A percentile compares a stretch with the other conserved stretches of the same genome.
Conservation (phyloP, 345 rosid genomes). For the Eucalyptus melliodora region DNA sequence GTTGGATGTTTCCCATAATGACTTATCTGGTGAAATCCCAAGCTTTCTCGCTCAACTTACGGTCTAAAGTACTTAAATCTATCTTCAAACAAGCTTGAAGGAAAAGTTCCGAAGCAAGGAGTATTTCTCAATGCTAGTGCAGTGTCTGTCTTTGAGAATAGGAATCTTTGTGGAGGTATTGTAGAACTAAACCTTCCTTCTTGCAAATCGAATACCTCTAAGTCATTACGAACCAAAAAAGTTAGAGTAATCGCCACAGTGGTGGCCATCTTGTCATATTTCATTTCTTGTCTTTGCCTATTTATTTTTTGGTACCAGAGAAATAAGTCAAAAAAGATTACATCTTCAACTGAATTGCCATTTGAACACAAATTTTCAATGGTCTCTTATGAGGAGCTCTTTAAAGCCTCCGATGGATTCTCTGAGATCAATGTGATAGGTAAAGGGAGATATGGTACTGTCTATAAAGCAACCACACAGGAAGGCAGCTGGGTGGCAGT, state of each 20-base stretch:
- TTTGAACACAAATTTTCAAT: too few relatives aligned
- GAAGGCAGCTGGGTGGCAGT: neutral
- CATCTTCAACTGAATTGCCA: neutral
- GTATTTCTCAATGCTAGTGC: too few relatives aligned
- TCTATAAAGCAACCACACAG: neutral
- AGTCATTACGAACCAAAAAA: accelerated
- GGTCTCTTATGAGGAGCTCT: neutral
- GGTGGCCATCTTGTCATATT: accelerated
- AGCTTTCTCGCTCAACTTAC: too few relatives aligned
- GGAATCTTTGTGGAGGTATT: too few relatives aligned
- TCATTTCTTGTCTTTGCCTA: neutral
- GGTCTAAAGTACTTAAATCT: too few relatives aligned
- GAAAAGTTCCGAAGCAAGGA: too few relatives aligned
- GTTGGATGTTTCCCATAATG: too few relatives aligned
- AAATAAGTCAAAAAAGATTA: neutral
- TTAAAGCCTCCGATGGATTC: neutral
- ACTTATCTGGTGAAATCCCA: too few relatives aligned
- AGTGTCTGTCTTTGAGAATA: accelerated
- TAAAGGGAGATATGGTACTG: neutral
- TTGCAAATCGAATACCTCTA: neutral
- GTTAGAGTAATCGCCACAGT: neutral
- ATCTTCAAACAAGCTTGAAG: too few relatives aligned
- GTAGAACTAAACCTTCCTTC: neutral
- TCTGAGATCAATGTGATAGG: neutral
- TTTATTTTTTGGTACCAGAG: neutral